phyloP scores from a whole-genome alignment of 192 early-diverging fungal species.

The Haplosporangium gracile region DNA sequence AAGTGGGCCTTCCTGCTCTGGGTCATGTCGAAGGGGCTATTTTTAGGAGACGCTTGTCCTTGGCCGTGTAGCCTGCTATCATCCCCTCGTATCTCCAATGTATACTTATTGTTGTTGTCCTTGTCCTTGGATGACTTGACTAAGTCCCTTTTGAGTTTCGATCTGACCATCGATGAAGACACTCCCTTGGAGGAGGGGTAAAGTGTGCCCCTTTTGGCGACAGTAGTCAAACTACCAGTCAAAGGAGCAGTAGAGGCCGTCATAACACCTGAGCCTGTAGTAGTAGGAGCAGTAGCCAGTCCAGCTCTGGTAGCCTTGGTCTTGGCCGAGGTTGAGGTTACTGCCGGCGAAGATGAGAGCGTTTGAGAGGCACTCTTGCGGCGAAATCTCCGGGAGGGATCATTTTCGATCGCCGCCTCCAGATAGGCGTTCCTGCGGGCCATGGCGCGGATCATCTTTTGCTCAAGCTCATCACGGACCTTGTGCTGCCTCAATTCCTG shows the following conservation, averaged over 20 bases:
- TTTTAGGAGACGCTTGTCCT: conserved; percentile 33
- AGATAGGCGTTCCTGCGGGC: conserved; percentile 41
- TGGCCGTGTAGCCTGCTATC: not conserved
- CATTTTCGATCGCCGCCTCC: conserved; percentile 53
- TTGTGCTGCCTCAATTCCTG: conserved; percentile 36
- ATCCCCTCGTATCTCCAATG: conserved; percentile 1
- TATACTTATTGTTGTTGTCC: not conserved
- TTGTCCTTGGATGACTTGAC: not conserved
- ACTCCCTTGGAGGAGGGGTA: not conserved
- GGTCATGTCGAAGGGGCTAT: conserved; percentile 39
- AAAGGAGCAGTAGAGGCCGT: not conserved
- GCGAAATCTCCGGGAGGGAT: conserved; percentile 47
- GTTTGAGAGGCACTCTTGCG: conserved; percentile 10
- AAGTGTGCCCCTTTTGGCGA: not conserved
- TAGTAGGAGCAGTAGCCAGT: not conserved
- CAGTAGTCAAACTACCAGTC: not conserved
- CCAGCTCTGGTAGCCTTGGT: not conserved
- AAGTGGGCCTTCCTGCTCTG: conserved; percentile 30
- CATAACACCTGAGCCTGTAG: not conserved
- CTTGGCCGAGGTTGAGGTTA: not conserved
- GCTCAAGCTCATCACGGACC: conserved; percentile 44
- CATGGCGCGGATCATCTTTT: conserved; percentile 52
- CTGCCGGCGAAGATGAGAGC: not conserved
- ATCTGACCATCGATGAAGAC: not conserved
- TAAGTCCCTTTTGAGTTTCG: not conserved